phyloP scores from a whole-genome alignment of 352 stramenopile species.

The Albugo candida region DNA sequence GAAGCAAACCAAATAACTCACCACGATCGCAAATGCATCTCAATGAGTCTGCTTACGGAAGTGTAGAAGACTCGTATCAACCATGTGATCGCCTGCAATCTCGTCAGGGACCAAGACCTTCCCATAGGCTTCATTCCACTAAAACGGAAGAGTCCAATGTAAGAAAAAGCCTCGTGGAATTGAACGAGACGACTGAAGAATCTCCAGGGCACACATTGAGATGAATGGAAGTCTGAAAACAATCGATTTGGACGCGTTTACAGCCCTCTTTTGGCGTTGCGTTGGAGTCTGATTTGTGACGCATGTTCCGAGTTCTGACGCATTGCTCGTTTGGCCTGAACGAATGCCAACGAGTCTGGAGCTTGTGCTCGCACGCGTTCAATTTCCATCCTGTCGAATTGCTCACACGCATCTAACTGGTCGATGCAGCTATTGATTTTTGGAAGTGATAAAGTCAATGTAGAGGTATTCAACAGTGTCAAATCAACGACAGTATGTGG shows the following conservation, averaged over 20 bases:
- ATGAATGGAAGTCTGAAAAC: too few relatives aligned
- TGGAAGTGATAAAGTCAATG: constrained; percentile 1
- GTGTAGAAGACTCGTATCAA: constrained; percentile 16
- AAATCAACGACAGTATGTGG: constrained; percentile 3
- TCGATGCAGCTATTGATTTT: constrained; percentile 31
- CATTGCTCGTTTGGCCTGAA: constrained; percentile 81
- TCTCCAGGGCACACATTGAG: not conserved
- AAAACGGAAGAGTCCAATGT: not conserved
- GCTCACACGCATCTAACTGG: constrained; percentile 79
- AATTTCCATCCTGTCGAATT: constrained; percentile 83
- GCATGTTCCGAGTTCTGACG: constrained; percentile 16
- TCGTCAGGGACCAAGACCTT: constrained; percentile 43
- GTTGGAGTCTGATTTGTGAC: constrained; percentile 3
- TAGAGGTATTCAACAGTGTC: not conserved
- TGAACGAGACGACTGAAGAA: not conserved
- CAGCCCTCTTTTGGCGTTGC: constrained; percentile 15
- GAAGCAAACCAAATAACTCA: too few relatives aligned
- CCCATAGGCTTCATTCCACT: constrained; percentile 5
- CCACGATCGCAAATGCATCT: not conserved
- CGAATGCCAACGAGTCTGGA: constrained; percentile 82
- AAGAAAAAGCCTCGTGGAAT: not conserved
- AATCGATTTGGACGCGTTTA: constrained; percentile 7
- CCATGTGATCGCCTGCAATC: constrained; percentile 55
- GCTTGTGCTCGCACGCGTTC: constrained; percentile 73
- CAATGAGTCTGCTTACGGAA: not conserved